Percentiles rank a stretch among this genome's conserved stretches.
These are phyloP conservation scores for Aspergillus steynii DNA, from an alignment of 495 filamentous ascomycete species.

Conservation along the genomic window DNA sequence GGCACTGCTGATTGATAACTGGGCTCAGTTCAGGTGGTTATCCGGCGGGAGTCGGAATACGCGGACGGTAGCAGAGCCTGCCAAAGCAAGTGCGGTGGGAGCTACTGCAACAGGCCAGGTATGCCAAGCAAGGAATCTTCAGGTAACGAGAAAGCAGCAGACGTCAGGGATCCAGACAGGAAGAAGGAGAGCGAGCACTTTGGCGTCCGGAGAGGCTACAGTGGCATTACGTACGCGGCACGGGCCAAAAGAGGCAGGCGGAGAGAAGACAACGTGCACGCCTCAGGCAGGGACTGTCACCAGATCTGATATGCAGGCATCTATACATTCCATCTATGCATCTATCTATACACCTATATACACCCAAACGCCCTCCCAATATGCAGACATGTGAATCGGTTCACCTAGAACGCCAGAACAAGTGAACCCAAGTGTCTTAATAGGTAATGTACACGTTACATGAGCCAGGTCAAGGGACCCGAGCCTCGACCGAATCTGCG, in stretches of 20 bases:
- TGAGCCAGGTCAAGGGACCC: neutral
- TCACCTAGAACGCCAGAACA: neutral
- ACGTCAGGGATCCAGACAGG: neutral
- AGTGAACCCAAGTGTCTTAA: neutral
- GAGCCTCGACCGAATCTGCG: neutral
- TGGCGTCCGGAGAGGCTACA: conserved; percentile 31
- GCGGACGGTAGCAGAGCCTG: conserved; percentile 1
- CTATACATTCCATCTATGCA: neutral
- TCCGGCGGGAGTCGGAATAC: neutral
- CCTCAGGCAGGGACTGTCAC: neutral
- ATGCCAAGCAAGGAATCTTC: neutral
- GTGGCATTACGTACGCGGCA: conserved; percentile 44
- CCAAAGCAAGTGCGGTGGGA: neutral
- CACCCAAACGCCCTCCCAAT: neutral
- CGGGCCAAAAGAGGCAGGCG: conserved; percentile 27
- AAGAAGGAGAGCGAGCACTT: neutral
- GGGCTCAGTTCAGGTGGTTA: neutral
- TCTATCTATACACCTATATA: neutral
- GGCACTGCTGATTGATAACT: neutral
- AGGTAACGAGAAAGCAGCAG: neutral
- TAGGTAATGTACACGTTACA: neutral
- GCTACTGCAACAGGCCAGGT: neutral
- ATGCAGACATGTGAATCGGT: neutral
- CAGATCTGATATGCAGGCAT: neutral
- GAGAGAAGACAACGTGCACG: conserved; percentile 4